A percentile compares a stretch with the other conserved stretches of the same genome.
phyloP scores from a whole-genome alignment of 1,284 basidiomycete genomes.

The Cryptococcus neoformans region DNA sequence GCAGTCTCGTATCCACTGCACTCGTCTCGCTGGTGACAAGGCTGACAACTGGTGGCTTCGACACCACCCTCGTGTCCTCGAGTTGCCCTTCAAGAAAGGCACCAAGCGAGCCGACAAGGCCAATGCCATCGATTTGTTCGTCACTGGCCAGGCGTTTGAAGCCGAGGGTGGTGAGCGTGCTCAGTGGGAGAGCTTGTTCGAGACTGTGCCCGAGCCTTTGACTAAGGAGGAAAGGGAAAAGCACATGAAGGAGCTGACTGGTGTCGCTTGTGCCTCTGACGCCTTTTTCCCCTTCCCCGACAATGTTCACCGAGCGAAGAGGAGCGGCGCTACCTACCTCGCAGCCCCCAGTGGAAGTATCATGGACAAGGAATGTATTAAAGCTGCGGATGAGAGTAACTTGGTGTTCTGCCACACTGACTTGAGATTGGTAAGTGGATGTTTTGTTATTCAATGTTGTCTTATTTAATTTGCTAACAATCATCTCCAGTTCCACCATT shows the following conservation, averaged over 20 bases:
- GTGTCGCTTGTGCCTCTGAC: constrained; percentile 89
- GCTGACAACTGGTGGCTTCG: constrained; percentile 99
- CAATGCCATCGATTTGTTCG: constrained; percentile 96
- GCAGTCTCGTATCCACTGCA: constrained; percentile 99
- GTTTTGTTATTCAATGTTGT: neutral
- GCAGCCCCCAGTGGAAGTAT: constrained; percentile 94
- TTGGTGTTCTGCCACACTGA: constrained; percentile 86
- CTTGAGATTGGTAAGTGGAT: constrained; percentile 52
- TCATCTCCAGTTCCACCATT: constrained; percentile 4
- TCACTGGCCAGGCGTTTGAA: constrained; percentile 76
- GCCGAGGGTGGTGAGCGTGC: constrained; percentile 76
- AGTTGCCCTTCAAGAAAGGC: constrained; percentile 93
- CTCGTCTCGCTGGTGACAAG: constrained; percentile 92
- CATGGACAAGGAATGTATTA: constrained; percentile 95
- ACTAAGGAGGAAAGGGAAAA: constrained; percentile 67
- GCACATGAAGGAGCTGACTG: constrained; percentile 70
- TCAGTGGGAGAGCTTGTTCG: constrained; percentile 91
- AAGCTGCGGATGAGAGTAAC: constrained; percentile 84
- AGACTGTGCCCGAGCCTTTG: constrained; percentile 66
- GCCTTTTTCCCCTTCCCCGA: constrained; percentile 99
- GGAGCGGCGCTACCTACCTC: constrained; percentile 88
- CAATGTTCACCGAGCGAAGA: constrained; percentile 89
- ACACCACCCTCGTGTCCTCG: constrained; percentile 85
- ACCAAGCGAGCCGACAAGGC: constrained; percentile 97
- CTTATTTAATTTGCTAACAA: neutral